phyloP scores from a whole-genome alignment of 2,329 filamentous ascomycete species.

The Diaporthe vaccinii region DNA sequence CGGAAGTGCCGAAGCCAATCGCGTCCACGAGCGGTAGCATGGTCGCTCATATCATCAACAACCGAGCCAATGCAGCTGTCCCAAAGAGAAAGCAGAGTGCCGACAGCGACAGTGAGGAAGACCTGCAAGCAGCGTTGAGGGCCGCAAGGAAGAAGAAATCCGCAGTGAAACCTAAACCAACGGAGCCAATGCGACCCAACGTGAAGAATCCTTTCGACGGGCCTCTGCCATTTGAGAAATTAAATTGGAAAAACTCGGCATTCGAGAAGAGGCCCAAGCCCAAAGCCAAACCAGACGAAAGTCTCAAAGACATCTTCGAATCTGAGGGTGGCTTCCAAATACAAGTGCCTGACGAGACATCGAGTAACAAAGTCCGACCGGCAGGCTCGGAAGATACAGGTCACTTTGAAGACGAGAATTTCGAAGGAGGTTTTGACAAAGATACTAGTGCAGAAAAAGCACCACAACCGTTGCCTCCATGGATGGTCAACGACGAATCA shows the following conservation, averaged over 20 bases:
- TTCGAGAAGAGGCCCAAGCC: conserved; percentile 60
- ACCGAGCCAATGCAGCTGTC: conserved; percentile 74
- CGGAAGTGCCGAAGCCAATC: conserved; percentile 65
- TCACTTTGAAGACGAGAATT: conserved; percentile 49
- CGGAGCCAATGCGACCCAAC: conserved; percentile 59
- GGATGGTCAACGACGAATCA: conserved; percentile 74
- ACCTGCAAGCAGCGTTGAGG: conserved; percentile 81
- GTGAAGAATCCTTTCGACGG: conserved; percentile 78
- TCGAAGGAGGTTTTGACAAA: conserved; percentile 76
- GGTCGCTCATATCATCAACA: conserved; percentile 82
- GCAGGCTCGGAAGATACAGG: conserved; percentile 41
- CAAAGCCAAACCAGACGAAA: conserved; percentile 38
- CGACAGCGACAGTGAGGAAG: conserved; percentile 78
- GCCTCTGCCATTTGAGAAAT: conserved; percentile 90
- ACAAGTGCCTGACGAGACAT: conserved; percentile 41
- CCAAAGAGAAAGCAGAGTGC: conserved; percentile 61
- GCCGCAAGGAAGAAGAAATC: conserved; percentile 74
- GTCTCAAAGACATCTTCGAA: conserved; percentile 42
- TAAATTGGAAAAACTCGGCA: conserved; percentile 76
- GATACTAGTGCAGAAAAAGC: conserved; percentile 57
- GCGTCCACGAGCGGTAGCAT: conserved; percentile 66
- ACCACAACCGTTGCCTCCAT: conserved; percentile 78
- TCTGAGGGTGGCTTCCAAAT: conserved; percentile 55
- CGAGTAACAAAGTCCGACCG: conserved; percentile 43
- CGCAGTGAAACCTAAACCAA: conserved; percentile 49